These are phyloP conservation scores for Mortierella sp. DNA, from an alignment of 371 early-diverging fungal genomes.

Conservation along the genomic window DNA sequence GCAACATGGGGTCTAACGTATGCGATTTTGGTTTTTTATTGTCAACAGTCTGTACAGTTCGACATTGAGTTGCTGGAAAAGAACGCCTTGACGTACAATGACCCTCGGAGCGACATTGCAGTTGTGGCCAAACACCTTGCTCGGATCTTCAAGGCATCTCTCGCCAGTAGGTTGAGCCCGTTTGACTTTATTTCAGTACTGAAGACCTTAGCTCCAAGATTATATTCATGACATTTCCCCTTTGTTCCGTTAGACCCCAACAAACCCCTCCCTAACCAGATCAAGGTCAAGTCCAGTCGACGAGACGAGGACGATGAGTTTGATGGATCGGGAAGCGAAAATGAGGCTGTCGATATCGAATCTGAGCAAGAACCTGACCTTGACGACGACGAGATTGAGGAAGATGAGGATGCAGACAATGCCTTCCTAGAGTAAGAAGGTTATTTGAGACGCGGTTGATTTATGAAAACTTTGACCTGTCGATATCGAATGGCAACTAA, in stretches of 20 bases:
- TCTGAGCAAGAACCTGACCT: conserved; percentile 64
- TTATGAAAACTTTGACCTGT: neutral
- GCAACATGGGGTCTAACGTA: conserved; percentile 1
- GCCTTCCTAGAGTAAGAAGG: conserved; percentile 40
- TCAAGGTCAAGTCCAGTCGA: conserved; percentile 38
- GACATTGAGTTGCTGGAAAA: conserved; percentile 77
- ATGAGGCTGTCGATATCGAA: conserved; percentile 45
- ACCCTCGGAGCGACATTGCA: conserved; percentile 71
- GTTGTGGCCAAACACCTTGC: conserved; percentile 71
- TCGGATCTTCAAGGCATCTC: conserved; percentile 68
- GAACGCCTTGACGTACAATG: conserved; percentile 80
- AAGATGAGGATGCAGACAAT: conserved; percentile 34
- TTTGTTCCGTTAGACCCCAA: conserved; percentile 52
- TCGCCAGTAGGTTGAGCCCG: conserved; percentile 58
- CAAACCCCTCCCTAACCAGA: conserved; percentile 61
- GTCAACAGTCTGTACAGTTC: conserved; percentile 70
- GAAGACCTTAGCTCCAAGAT: too few relatives aligned
- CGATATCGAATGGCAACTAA: neutral
- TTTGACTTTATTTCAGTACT: too few relatives aligned
- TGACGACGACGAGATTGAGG: conserved; percentile 62
- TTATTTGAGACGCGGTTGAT: neutral
- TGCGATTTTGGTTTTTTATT: conserved; percentile 12
- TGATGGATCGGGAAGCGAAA: conserved; percentile 50
- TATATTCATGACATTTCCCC: neutral
- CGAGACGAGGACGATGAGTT: conserved; percentile 58